Conservation (phyloP, 306 rosid species). For the Cicer pinnatifidum region DNA sequence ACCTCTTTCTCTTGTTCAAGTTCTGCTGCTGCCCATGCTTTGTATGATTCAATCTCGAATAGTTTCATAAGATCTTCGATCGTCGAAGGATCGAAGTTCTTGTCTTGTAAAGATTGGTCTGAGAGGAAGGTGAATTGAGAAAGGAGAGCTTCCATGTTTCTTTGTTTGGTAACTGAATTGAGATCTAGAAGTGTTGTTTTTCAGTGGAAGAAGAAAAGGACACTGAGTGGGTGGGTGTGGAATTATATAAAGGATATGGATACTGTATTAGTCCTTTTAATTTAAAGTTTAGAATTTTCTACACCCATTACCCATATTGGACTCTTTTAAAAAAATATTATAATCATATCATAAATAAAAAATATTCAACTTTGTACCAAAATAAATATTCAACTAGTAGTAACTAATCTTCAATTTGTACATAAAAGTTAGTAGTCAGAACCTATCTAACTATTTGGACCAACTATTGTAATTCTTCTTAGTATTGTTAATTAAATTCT, state of each 20-base stretch:
- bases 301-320: too few relatives aligned
- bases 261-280: background rate
- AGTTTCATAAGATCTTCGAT: conserved; percentile 82
- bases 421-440: too few relatives aligned
- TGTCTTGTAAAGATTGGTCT: conserved; percentile 68
- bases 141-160: conserved; percentile 74
- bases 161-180: background rate
- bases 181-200: conserved; percentile 39
- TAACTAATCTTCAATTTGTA: too few relatives aligned
- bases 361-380: too few relatives aligned
- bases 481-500: conserved; percentile 2
- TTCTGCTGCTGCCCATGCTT: conserved; percentile 84
- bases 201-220: conserved; percentile 8
- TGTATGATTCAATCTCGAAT: conserved; percentile 94
- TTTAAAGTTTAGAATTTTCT: too few relatives aligned
- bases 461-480: background rate
- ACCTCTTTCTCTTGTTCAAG: conserved; percentile 60
- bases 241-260: background rate
- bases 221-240: background rate
- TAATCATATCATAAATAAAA: too few relatives aligned
- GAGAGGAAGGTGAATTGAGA: conserved; percentile 77
- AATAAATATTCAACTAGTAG: too few relatives aligned
- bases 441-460: too few relatives aligned
- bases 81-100: conserved; percentile 78
- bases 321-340: too few relatives aligned